phyloP scores from a whole-genome alignment of 192 early-diverging fungal species.

The Backusella australiensis region DNA sequence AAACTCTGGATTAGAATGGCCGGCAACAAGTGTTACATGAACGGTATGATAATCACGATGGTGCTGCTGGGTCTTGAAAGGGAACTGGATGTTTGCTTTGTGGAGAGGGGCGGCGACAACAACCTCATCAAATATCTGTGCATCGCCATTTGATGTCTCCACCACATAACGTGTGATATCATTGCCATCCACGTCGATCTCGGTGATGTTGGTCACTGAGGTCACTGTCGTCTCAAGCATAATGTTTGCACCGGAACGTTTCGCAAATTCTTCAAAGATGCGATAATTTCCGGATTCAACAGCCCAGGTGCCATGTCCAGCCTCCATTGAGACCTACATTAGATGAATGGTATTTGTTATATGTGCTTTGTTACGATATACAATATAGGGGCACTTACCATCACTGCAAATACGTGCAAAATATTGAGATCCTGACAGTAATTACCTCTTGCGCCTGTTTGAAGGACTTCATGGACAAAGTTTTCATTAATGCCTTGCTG shows the following conservation, averaged over 20 bases:
- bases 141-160: slow-evolving; percentile 30
- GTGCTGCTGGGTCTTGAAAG: neutral
- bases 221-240: slow-evolving; percentile 44
- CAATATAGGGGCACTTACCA: slow-evolving; percentile 20
- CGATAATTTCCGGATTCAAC: slow-evolving; percentile 57
- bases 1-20: slow-evolving; percentile 46
- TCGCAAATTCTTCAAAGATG: slow-evolving; percentile 58
- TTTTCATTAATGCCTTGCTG: slow-evolving; percentile 29
- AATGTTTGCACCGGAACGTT: slow-evolving; percentile 40
- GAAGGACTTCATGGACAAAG: slow-evolving; percentile 53
- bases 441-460: slow-evolving; percentile 61
- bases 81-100: neutral
- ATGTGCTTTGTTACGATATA: neutral
- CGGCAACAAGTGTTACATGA: slow-evolving; percentile 60
- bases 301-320: slow-evolving; percentile 40
- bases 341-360: no score
- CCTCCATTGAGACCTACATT: slow-evolving; percentile 45
- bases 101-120: slow-evolving; percentile 60
- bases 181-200: slow-evolving; percentile 3
- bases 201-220: slow-evolving; percentile 26
- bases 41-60: slow-evolving; percentile 42
- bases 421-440: slow-evolving; percentile 58
- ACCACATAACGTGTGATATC: slow-evolving; percentile 29
- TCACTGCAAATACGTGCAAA: slow-evolving; percentile 57
- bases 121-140: slow-evolving; percentile 54